These are phyloP conservation scores for Mycena kentingensis DNA, from an alignment of 768 basidiomycete genomes.

Conservation along the genomic window DNA sequence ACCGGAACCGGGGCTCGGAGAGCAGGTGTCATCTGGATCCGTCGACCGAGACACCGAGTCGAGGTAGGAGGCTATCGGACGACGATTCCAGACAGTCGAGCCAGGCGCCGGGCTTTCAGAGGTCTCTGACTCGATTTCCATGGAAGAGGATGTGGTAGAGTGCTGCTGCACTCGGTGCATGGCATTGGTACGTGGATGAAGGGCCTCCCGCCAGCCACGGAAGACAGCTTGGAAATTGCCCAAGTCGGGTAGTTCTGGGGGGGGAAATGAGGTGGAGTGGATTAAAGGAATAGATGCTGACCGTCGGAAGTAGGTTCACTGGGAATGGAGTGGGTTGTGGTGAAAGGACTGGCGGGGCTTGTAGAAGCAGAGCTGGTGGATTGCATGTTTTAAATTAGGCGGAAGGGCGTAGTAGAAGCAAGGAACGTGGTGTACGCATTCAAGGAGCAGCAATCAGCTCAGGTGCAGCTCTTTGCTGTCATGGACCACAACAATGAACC, in stretches of 20 bases:
- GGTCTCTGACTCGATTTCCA: conserved; percentile 28
- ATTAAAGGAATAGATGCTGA: conserved; percentile 18
- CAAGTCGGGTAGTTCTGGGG: conserved; percentile 56
- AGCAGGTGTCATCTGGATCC: conserved; percentile 17
- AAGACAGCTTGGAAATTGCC: conserved; percentile 59
- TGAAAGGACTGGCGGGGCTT: conserved; percentile 39
- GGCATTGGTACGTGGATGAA: conserved; percentile 33
- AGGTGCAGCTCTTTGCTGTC: not conserved
- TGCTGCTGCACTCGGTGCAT: conserved; percentile 20
- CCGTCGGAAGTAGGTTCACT: conserved; percentile 44
- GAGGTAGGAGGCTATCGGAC: conserved; percentile 47
- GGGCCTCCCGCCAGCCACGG: conserved; percentile 48
- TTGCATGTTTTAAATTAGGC: conserved; percentile 21
- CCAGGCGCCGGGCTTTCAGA: conserved; percentile 32
- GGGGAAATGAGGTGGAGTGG: conserved; percentile 19
- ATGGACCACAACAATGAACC: too few relatives aligned
- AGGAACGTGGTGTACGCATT: not conserved
- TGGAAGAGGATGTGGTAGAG: conserved; percentile 10
- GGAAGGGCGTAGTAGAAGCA: not conserved
- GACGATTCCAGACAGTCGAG: conserved; percentile 50
- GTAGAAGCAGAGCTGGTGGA: conserved; percentile 28
- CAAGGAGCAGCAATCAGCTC: not conserved
- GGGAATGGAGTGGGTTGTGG: conserved; percentile 36
- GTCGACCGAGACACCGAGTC: conserved; percentile 19
- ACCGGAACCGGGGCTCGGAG: conserved; percentile 22